These are phyloP conservation scores for Aspergillus nanangensis DNA, from an alignment of 495 filamentous ascomycete genomes.

Conservation along the genomic window DNA sequence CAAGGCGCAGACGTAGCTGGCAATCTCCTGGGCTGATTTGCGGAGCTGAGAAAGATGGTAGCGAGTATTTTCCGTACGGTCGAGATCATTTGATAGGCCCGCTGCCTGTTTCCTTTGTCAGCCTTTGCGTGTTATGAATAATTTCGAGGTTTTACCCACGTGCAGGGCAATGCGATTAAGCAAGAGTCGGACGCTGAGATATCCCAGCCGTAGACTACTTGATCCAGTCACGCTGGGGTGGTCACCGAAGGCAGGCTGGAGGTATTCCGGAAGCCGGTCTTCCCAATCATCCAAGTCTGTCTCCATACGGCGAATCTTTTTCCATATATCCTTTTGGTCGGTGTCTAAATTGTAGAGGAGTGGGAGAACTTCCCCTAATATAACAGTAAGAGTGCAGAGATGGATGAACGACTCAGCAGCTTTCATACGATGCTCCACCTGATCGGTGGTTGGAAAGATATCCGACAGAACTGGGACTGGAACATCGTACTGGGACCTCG, in stretches of 20 bases:
- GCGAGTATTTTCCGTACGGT: constrained; percentile 8
- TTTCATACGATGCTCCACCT: constrained; percentile 8
- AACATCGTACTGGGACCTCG: constrained; percentile 27
- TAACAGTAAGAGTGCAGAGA: constrained; percentile 30
- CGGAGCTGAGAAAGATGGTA: constrained; percentile 23
- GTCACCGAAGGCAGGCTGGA: constrained; percentile 11
- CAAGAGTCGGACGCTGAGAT: constrained; percentile 24
- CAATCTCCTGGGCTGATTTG: constrained; percentile 21
- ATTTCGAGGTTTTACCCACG: too few species aligned
- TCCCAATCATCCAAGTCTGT: constrained; percentile 24
- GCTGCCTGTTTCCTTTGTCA: constrained; percentile 14
- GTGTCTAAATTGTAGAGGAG: constrained; percentile 23
- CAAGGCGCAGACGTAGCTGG: constrained; percentile 18
- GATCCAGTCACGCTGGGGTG: constrained; percentile 17
- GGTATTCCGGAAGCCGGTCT: constrained; percentile 13
- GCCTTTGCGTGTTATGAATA: too few species aligned
- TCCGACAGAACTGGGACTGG: constrained; percentile 19
- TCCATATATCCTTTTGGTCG: constrained; percentile 14
- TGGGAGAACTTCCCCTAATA: constrained; percentile 32
- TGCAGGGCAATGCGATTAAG: constrained; percentile 25
- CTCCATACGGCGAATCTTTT: constrained; percentile 15
- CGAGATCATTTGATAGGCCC: constrained; percentile 5
- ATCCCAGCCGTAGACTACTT: constrained; percentile 28
- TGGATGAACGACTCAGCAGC: constrained; percentile 22
- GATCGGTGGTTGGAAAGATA: constrained; percentile 3